Conservation (phyloP, 805 yeast genomes). For the Kodamaea jinghongensis region DNA sequence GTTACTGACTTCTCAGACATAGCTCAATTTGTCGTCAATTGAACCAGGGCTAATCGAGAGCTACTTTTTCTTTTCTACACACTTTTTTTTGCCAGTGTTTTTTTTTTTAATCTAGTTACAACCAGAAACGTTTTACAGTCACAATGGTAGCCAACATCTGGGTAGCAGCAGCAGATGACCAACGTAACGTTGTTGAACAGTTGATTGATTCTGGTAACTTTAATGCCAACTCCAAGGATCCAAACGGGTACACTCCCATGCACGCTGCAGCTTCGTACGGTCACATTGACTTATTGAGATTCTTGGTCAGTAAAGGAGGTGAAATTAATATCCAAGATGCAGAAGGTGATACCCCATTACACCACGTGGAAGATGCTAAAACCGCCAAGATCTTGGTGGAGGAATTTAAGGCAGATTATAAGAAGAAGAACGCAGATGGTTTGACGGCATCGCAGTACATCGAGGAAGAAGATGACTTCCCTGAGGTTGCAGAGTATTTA, state of each 20-base stretch:
- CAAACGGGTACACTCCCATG: constrained; percentile 93
- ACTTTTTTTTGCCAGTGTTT: too few relatives aligned
- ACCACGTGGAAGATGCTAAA: constrained; percentile 72
- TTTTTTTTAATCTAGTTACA: too few relatives aligned
- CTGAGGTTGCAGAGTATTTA: constrained; percentile 70
- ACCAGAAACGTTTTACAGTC: too few relatives aligned
- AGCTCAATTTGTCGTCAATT: too few relatives aligned
- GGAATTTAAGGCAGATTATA: constrained; percentile 64
- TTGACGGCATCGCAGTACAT: constrained; percentile 70
- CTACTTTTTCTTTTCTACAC: too few relatives aligned
- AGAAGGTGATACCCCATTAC: constrained; percentile 96
- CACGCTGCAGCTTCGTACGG: constrained; percentile 98
- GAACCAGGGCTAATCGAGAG: too few relatives aligned
- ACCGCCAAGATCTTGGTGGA: constrained; percentile 69
- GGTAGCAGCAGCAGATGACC: constrained; percentile 93
- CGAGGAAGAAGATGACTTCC: constrained; percentile 82
- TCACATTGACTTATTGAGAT: constrained; percentile 62
- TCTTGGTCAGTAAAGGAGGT: constrained; percentile 58
- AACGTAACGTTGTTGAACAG: constrained; percentile 54
- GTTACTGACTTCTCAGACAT: too few relatives aligned
- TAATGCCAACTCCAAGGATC: constrained; percentile 75
- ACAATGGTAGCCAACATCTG: constrained; percentile 66
- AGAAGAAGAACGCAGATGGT: constrained; percentile 66
- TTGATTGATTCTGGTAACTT: constrained; percentile 49
- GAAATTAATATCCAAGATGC: constrained; percentile 77